Evolutionary conservation across 2,329 filamentous ascomycete genomes (phyloP), one percentile per base, ranked within the genome.

Genomic region (Verticillium longisporum): DNA sequence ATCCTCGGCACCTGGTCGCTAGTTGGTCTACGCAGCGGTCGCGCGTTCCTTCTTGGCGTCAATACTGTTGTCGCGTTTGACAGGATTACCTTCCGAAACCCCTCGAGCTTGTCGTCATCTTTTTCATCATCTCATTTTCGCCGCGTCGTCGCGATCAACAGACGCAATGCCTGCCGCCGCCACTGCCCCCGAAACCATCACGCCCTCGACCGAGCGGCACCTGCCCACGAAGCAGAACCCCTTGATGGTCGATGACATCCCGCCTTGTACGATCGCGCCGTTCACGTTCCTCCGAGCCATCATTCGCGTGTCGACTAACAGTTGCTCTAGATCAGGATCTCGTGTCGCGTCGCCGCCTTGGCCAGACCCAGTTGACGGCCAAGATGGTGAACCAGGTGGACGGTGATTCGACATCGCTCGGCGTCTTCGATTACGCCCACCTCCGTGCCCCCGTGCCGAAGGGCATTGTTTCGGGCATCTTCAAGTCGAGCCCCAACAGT

Each of bases 341-440:
- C 61, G 86, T 97, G 65, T 80, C 88, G 74, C 88, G 92, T 71
- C 90, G 95, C 71, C 90, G 94, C 68, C 83, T 99, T 55, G 95
- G 94, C 56, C 93, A 97, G 77, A 99, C 95, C 31, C 90, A 96
- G 75, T 83, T 99, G 65, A 88, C 88, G 10, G 87, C 93, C 59
- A 95, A 92, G 78, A 87, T 92, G 69, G 87, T 88, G 37, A 87
- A 89, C 68, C 79, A 88, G n/a, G 86, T 87, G 74, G 88, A 91
- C 65, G 85, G 87, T 61, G 91, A 91, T 72, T 81, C 86, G 56
- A 83, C 88, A 66, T 87, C 89, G 67, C 80, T 95, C 63, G 92
- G 91, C 58, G 86, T 88, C 56, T 97, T 99, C 73, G 95, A 98
- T 76, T 99, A 99, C 75, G 94, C 93, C 66, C 95, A 99, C 73